Conservation (phyloP, 176 grass and related monocot genomes). For the Phragmites australis region DNA sequence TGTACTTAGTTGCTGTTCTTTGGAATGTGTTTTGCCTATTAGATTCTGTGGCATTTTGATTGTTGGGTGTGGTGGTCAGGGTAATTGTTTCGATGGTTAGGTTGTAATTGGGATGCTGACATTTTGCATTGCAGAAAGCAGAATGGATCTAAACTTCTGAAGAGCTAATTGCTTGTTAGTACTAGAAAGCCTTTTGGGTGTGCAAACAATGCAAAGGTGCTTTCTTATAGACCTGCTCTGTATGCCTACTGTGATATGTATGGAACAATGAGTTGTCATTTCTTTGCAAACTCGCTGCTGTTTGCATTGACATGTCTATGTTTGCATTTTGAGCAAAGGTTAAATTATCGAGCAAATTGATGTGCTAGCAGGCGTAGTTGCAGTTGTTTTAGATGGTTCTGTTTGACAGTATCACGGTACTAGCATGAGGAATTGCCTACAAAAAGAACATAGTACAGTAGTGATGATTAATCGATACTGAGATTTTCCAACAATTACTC, state of each 20-base stretch:
- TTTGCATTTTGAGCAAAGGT: background rate
- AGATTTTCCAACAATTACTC: background rate
- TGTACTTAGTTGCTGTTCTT: background rate
- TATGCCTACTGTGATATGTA: background rate
- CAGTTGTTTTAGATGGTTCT: background rate
- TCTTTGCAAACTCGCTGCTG: no score
- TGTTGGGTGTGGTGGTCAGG: background rate
- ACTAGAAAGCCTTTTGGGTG: background rate
- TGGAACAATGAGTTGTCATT: no score
- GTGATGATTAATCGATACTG: background rate
- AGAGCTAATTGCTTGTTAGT: background rate
- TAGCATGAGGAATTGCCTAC: background rate
- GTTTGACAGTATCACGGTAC: background rate
- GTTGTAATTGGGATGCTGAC: background rate
- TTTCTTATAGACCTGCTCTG: no score
- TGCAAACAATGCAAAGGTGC: no score
- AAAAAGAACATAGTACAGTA: background rate
- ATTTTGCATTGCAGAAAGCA: background rate
- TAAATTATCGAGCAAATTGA: background rate
- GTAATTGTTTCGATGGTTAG: background rate
- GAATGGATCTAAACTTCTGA: background rate
- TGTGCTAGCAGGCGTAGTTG: no score
- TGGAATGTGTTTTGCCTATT: background rate
- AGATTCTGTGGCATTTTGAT: background rate
- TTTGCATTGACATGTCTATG: no score